Conservation (phyloP, 345 rosid species). For the Aethionema arabicum region DNA sequence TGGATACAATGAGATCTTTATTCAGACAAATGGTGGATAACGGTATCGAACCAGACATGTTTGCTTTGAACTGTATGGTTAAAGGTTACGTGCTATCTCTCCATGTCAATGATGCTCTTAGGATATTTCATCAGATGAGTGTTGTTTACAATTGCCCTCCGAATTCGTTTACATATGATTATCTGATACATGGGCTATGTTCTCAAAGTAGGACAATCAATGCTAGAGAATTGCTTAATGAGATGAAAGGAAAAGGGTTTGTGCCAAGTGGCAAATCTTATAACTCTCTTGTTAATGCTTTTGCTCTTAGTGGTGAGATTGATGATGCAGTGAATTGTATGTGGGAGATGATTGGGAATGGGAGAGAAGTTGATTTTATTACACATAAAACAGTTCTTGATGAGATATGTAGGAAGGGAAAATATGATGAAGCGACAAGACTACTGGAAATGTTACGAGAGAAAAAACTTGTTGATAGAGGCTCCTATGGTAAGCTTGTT, state of each 20-base stretch:
- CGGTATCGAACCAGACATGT: slow-evolving; percentile 77
- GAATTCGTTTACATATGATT: slow-evolving; percentile 74
- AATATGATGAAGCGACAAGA: slow-evolving; percentile 49
- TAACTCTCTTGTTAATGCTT: slow-evolving; percentile 78
- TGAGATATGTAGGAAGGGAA: slow-evolving; percentile 69
- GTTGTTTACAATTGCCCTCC: slow-evolving; percentile 67
- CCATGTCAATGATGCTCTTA: slow-evolving; percentile 87
- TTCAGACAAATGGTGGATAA: slow-evolving; percentile 82
- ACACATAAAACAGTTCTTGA: slow-evolving; percentile 65
- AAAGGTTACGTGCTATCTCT: slow-evolving; percentile 86
- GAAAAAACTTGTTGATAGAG: slow-evolving; percentile 57
- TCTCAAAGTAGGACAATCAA: slow-evolving; percentile 78
- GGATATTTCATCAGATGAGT: slow-evolving; percentile 90
- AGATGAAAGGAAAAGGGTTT: slow-evolving; percentile 80
- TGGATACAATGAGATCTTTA: slow-evolving; percentile 74
- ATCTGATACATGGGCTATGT: slow-evolving; percentile 82
- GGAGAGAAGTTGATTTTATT: slow-evolving; percentile 62
- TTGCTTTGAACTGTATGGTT: slow-evolving; percentile 49
- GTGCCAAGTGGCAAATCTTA: slow-evolving; percentile 68
- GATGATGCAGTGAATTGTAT: slow-evolving; percentile 57
- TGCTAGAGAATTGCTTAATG: slow-evolving; percentile 65
- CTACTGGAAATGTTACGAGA: slow-evolving; percentile 59
- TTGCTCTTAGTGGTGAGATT: slow-evolving; percentile 66
- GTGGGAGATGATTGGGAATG: slow-evolving; percentile 77
- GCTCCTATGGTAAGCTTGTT: slow-evolving; percentile 56